Evolutionary conservation across 768 basidiomycete genomes (phyloP), one percentile per base, ranked within the genome.

Genomic region (Filobasidium floriforme): DNA sequence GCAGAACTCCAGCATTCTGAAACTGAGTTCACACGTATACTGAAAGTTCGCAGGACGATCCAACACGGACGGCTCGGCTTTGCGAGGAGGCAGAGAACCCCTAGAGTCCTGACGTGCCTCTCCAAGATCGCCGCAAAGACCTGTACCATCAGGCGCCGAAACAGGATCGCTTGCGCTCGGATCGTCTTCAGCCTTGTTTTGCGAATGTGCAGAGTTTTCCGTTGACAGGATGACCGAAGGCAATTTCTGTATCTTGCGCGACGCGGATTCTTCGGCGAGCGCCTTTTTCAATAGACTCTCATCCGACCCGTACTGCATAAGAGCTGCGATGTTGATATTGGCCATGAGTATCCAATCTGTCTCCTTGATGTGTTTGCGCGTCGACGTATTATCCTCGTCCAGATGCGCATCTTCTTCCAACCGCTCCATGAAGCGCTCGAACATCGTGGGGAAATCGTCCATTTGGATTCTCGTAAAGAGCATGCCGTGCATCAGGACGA

Each of bases 331-430:
- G 76, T 94, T 94, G 71, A 90, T 82, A 55, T 88, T 81, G 0
- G 86, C 94, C 90, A 98, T 94, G 88, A 93, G 92, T 71, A 90
- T 87, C 96, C 96, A 99, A 65, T 94, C 90, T 32, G 87, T 85
- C 74, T 77, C 74, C 24, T 70, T 63, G 40, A 77, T 70, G 18
- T 65, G 68, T 49, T 55, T 43, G 9, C 57, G 41, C n/a, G 67
- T 60, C 44, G 51, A 57, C 41, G 61, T 32, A 19, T 68, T 65
- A 24, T 70, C 87, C 11, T 85, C 86, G 68, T 62, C 62, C 11
- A 72, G 72, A 41, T 60, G 60, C 29, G 57, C 57, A 57, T 93
- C 90, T 65, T 92, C 87, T 61, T 86, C 83, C 1, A 94, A 83
- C 46, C 89, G 87, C 77, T 94, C 92, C 62, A 92, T 83, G 75